These are phyloP conservation scores for Sclerotinia minor DNA, from an alignment of 2,329 filamentous ascomycete species.

Conservation along the genomic window DNA sequence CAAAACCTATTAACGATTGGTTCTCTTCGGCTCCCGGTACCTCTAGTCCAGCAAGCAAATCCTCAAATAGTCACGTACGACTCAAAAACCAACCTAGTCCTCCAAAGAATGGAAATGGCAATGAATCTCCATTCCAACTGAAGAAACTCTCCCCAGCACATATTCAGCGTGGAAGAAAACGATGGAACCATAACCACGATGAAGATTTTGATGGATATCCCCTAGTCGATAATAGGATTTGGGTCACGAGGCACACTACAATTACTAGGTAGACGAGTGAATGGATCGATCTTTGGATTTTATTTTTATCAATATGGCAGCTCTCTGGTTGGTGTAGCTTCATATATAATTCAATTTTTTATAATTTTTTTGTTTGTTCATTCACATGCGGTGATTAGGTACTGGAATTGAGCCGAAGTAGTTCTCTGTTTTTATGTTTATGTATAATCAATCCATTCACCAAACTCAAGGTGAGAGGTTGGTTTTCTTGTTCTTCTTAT, in stretches of 20 bases:
- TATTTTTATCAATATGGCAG: not conserved
- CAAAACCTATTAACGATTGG: constrained; percentile 16
- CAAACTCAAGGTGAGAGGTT: not conserved
- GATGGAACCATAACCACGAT: not conserved
- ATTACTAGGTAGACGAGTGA: not conserved
- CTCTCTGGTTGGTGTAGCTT: not conserved
- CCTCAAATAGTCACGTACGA: constrained; percentile 5
- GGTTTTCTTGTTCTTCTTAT: too few species aligned
- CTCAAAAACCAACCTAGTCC: not conserved
- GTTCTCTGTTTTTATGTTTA: not conserved
- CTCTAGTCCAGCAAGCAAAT: not conserved
- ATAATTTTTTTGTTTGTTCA: not conserved
- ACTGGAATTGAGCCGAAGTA: not conserved
- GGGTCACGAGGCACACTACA: constrained; percentile 8
- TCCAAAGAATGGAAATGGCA: not conserved
- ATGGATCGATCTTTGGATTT: not conserved
- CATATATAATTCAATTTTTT: not conserved
- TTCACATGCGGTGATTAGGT: not conserved
- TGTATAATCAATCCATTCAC: not conserved
- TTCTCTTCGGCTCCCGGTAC: not conserved
- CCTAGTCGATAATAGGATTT: constrained; percentile 9
- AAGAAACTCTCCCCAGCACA: not conserved
- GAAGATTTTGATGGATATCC: not conserved
- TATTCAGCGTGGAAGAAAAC: not conserved
- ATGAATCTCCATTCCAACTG: not conserved